These are phyloP conservation scores for Alternaria brassicicola DNA, from an alignment of 2,329 filamentous ascomycete species.

Conservation along the genomic window DNA sequence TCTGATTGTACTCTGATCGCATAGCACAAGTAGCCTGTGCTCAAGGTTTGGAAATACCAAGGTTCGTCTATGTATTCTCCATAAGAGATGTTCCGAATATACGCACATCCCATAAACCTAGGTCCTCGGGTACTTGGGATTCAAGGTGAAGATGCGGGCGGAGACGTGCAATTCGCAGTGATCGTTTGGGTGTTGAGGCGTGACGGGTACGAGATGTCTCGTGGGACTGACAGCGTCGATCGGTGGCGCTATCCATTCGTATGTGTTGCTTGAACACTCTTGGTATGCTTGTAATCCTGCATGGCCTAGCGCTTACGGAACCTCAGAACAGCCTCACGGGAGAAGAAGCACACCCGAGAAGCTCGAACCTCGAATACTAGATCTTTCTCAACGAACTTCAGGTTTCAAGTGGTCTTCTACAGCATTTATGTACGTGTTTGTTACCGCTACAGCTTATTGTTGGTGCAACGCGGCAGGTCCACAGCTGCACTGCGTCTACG, in stretches of 20 bases:
- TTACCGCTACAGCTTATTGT: too few relatives aligned
- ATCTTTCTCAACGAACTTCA: too few relatives aligned
- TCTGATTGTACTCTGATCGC: constrained; percentile 66
- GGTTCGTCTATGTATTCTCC: neutral
- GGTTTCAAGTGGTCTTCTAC: too few relatives aligned
- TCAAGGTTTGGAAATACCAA: neutral
- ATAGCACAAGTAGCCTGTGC: neutral
- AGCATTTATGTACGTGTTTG: too few relatives aligned
- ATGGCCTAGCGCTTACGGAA: neutral
- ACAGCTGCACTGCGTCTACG: too few relatives aligned
- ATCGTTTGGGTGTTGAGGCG: neutral
- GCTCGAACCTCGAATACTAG: too few relatives aligned
- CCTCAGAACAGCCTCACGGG: neutral
- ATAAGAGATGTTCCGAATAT: neutral
- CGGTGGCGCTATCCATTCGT: neutral
- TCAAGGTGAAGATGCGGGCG: neutral
- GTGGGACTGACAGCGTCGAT: neutral
- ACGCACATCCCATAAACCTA: neutral
- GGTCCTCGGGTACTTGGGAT: neutral
- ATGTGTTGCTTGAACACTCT: neutral
- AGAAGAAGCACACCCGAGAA: too few relatives aligned
- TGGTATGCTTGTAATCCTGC: neutral
- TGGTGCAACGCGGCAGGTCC: too few relatives aligned
- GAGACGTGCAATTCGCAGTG: neutral
- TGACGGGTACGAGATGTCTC: neutral